Evolutionary conservation across 148 eudicot genomes (phyloP).

Genomic region (Fallopia convolvulus): DNA sequence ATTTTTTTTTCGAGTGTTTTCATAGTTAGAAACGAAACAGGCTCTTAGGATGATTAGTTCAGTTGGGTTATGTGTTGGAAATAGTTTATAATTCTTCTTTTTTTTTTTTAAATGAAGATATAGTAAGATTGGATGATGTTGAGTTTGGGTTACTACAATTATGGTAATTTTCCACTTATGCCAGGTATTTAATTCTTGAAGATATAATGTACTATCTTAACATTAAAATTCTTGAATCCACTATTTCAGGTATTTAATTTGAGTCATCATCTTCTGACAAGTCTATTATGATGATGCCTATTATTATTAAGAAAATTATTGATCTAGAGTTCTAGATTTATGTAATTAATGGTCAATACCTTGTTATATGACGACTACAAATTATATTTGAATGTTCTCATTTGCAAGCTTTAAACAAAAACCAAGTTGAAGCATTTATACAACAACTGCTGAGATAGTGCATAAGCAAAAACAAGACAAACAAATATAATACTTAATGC

Average conservation of each 20-base stretch:
- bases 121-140: not conserved
- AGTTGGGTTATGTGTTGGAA: not conserved
- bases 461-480: constrained; percentile 6
- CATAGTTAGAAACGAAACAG: too few species aligned
- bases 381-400: not conserved
- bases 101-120: not conserved
- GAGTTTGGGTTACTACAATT: not conserved
- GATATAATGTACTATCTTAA: not conserved
- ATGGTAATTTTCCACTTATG: not conserved
- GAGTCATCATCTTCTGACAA: not conserved
- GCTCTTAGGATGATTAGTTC: not conserved
- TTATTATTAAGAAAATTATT: not conserved
- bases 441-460: constrained; percentile 9
- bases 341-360: not conserved
- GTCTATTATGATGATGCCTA: not conserved
- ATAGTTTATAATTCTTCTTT: too few species aligned
- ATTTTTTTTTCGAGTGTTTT: too few species aligned
- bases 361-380: not conserved
- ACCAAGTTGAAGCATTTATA: constrained; percentile 4
- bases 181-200: too few species aligned
- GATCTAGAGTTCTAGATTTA: not conserved
- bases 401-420: not conserved
- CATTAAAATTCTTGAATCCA: not conserved
- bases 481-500: not conserved
- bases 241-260: not conserved